These are phyloP conservation scores for Pseudophaeomoniella oleicola DNA, from an alignment of 2,329 filamentous ascomycete species.

Conservation along the genomic window DNA sequence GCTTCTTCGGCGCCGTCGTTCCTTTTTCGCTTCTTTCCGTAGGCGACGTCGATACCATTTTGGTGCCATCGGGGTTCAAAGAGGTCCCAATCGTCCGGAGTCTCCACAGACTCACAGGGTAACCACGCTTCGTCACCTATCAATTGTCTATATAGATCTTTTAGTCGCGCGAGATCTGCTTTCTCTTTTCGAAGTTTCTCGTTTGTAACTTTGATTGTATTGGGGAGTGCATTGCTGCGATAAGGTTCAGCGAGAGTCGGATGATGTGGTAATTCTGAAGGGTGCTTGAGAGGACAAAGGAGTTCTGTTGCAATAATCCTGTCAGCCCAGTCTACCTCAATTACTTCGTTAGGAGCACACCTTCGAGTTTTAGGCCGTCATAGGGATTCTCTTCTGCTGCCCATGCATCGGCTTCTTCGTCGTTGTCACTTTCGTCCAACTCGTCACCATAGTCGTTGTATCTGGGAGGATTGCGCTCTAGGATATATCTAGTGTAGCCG, in stretches of 20 bases:
- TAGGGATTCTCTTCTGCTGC: conserved; percentile 50
- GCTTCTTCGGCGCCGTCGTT: not conserved
- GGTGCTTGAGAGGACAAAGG: conserved; percentile 46
- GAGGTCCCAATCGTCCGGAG: conserved; percentile 31
- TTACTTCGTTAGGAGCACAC: conserved; percentile 18
- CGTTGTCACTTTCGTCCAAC: conserved; percentile 42
- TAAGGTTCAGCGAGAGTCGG: conserved; percentile 45
- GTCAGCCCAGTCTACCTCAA: not conserved
- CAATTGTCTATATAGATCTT: conserved; percentile 42
- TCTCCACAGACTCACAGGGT: conserved; percentile 38
- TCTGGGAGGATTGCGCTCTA: conserved; percentile 42
- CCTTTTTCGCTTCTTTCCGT: not conserved
- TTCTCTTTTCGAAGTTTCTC: conserved; percentile 44
- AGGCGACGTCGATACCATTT: not conserved
- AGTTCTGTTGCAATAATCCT: conserved; percentile 26
- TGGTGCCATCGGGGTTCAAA: conserved; percentile 22
- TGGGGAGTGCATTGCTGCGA: conserved; percentile 41
- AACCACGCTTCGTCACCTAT: conserved; percentile 47
- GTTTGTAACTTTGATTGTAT: conserved; percentile 41
- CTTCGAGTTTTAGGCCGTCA: conserved; percentile 40
- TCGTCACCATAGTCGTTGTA: conserved; percentile 52
- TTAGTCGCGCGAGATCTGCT: conserved; percentile 40
- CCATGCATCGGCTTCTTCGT: conserved; percentile 41
- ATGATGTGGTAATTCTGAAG: conserved; percentile 44
- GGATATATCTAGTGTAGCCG: conserved; percentile 45